Percentiles rank a stretch among this genome's conserved stretches.
Evolutionary conservation across 495 filamentous ascomycete genomes (phyloP).

Genomic region (Penicillium pancosmium): DNA sequence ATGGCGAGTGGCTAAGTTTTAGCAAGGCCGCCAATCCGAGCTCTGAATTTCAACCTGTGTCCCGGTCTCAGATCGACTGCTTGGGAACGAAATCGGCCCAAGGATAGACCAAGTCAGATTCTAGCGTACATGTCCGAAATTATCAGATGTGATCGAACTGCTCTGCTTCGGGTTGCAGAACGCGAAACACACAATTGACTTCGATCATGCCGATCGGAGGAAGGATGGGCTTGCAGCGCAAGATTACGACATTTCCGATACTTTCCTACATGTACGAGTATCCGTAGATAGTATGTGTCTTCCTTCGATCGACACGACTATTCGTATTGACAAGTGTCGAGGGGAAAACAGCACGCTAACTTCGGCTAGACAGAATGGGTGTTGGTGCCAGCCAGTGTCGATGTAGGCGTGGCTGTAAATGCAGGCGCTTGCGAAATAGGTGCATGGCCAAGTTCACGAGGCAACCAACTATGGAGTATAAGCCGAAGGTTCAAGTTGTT

Average conservation of each 20-base stretch:
- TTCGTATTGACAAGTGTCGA: too few species aligned
- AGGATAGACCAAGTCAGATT: background rate
- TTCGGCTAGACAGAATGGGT: background rate
- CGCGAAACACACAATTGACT: constrained; percentile 1
- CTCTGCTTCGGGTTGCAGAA: background rate
- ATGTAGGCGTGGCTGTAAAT: background rate
- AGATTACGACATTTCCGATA: background rate
- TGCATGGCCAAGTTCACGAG: background rate
- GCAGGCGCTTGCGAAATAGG: background rate
- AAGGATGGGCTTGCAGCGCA: background rate
- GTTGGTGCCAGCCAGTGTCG: background rate
- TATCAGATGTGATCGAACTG: background rate
- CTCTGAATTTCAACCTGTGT: background rate
- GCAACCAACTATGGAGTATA: too few species aligned
- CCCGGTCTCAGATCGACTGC: background rate
- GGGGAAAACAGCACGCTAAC: too few species aligned
- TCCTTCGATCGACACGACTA: background rate
- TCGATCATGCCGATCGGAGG: background rate
- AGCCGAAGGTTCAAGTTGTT: too few species aligned
- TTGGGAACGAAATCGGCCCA: background rate
- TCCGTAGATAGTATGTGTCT: background rate
- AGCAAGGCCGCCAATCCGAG: constrained; percentile 1
- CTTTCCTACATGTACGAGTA: background rate
- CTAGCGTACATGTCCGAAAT: background rate
- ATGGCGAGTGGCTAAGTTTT: constrained; percentile 6